Evolutionary conservation across 495 filamentous ascomycete genomes (phyloP), one percentile per base, ranked within the genome.

Genomic region (Penicillium malachiteum): DNA sequence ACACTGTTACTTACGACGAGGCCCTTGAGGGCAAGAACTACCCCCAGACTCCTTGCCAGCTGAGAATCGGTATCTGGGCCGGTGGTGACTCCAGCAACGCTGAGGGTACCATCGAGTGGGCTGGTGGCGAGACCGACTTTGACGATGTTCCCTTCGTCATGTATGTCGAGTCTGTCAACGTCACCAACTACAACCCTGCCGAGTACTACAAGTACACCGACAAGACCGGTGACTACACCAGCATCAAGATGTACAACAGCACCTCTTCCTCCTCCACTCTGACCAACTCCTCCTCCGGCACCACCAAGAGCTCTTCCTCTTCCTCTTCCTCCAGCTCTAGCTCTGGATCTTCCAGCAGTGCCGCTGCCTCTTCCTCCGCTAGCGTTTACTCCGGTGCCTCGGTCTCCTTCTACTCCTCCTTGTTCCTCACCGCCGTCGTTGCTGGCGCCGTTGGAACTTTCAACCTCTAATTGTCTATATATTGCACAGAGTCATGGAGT

Each of bases 21-120:
- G 80, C 81, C 55, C 79, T 88, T 32, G 79, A 82, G 48, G 88
- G 78, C 50, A 77, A 79, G 53, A 84, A 92, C 70, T 98, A 87
- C 72, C 94, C 94, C 7, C 94, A 97, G 75, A 92, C 90, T 0
- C 94, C 93, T 3, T 91, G 91, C 84, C 83, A 88, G 53, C 72
- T 96, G 66, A 90, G 90, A 65, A 81, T 96, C 51, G 94, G 94
- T 48, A 79, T 87, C 49, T 97, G 94, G 94, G 81, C 85, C 40
- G 93, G 88, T 56, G 93, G 93, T 59, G 92, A 95, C 64, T 69
- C 84, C 0, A 72, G 70, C 56, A 92, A 93, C 62, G 60, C 81
- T 1, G 71, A 82, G 45, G 78, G 80, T 49, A 83, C 75, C 16
- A 76, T 82, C 48, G 71, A 88, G 44, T 96, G 91, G 91, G 90